Base-by-base conservation (phyloP, 2,329 filamentous ascomycete species). In the Penicillium hordei region DNA sequence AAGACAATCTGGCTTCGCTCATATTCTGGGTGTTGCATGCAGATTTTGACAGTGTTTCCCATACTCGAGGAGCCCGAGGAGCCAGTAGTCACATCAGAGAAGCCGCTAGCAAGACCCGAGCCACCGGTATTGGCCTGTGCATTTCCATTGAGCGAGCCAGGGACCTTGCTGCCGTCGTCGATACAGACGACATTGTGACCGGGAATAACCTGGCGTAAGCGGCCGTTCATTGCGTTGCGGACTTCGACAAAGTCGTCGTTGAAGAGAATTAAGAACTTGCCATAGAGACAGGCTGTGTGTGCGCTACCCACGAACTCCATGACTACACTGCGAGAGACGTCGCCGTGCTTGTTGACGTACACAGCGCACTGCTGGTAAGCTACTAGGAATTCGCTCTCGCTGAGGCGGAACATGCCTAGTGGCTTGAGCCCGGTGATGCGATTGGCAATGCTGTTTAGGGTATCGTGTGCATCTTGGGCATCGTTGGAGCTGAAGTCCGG, bases 251-350 rank as follows among this genome's bases (percentile, higher is more conserved):
- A 99, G 74, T 97, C 93, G 23, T 90, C 89, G 73, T 97, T 94
- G 78, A 97, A 96, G 5, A 99, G 85, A 8, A 99, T 81, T 5
- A 99, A 84, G 73, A 96, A 97, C 57, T 92, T 89, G 1, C 92
- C 93, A 67, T 91, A 95, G 78, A 97, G 88, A 60, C 92, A 94
- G 2, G 93, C 93, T 13, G 87, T 86, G 61, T 89, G 88, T 1
- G 94, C 94, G 69, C 89, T 93, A 65, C 94, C 94, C n/a, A 96
- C 94, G 74, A 97, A 99, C 72, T 97, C 92, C 92, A 99, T 96
- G 69, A 97, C 93, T 58, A 97, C 91, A 29, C 89, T 91, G 45
- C 95, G 89, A 39, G 88, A 93, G 29, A 99, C 91, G 60, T 99
- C 94, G 64, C 94, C 94, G 75, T 97, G 92, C 77, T 97, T 97